phyloP scores from a whole-genome alignment of 2,329 filamentous ascomycete species.

The Fusarium vanettenii region DNA sequence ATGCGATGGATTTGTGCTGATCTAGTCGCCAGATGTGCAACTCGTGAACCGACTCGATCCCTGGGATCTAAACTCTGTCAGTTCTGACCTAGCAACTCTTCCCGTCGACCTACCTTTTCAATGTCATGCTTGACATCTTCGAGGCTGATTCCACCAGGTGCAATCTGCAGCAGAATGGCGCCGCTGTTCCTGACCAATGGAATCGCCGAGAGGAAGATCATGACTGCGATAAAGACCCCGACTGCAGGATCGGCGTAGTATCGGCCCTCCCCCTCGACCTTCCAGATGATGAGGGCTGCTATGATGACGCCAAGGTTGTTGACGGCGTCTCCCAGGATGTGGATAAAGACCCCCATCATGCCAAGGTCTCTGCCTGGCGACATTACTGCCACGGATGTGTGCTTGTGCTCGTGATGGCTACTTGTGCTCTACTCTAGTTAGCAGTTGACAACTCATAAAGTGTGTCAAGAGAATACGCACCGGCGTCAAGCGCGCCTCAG shows the following conservation, averaged over 20 bases:
- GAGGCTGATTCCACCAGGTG: slow-evolving; percentile 68
- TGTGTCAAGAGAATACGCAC: slow-evolving; percentile 27
- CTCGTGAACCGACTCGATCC: slow-evolving; percentile 75
- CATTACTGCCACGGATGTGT: slow-evolving; percentile 47
- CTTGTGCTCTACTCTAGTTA: slow-evolving; percentile 30
- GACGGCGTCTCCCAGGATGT: slow-evolving; percentile 77
- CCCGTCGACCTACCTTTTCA: slow-evolving; percentile 61
- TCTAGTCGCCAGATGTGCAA: slow-evolving; percentile 80
- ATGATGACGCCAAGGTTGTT: slow-evolving; percentile 83
- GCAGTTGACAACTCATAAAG: slow-evolving; percentile 1
- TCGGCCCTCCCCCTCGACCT: slow-evolving; percentile 64
- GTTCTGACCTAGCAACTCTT: background rate
- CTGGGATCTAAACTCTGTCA: slow-evolving; percentile 65
- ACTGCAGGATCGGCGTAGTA: slow-evolving; percentile 80
- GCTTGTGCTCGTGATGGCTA: slow-evolving; percentile 63
- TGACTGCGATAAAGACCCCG: slow-evolving; percentile 76
- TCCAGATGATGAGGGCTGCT: slow-evolving; percentile 77
- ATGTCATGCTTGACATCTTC: slow-evolving; percentile 76
- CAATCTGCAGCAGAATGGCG: slow-evolving; percentile 74
- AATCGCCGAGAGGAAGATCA: slow-evolving; percentile 74
- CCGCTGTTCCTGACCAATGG: slow-evolving; percentile 73
- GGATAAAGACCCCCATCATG: slow-evolving; percentile 76
- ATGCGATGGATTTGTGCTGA: slow-evolving; percentile 76
- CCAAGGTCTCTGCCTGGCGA: slow-evolving; percentile 69
- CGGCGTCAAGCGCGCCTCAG: slow-evolving; percentile 21